Evolutionary conservation across 139 green algal genomes (phyloP).

Genomic region (Chlamydomonas asymmetrica): DNA sequence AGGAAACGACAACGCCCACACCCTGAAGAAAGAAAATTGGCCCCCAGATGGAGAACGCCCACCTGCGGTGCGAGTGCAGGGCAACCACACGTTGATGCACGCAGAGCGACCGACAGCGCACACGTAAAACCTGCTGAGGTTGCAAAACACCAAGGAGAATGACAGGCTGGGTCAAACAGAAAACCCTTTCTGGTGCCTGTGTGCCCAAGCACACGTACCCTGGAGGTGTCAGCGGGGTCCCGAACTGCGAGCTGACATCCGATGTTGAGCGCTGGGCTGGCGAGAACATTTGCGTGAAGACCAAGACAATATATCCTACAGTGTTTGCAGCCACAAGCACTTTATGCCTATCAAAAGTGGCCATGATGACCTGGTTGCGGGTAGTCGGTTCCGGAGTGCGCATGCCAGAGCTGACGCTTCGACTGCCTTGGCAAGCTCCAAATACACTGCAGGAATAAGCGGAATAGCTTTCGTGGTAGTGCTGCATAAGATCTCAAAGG

Average conservation of each 20-base stretch:
- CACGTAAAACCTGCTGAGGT: not conserved
- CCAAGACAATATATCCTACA: conserved; percentile 3
- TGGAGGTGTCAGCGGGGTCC: conserved; percentile 54
- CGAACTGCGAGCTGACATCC: conserved; percentile 42
- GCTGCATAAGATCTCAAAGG: no score
- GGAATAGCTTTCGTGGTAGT: no score
- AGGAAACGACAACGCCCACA: conserved; percentile 43
- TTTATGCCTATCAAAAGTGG: no score
- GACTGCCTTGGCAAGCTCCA: no score
- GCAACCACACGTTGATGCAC: no score
- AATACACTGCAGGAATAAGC: no score
- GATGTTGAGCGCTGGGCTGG: not conserved
- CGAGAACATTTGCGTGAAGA: not conserved
- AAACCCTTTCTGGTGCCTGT: not conserved
- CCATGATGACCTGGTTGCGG: no score
- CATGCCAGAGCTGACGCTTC: no score
- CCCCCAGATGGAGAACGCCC: conserved; percentile 69
- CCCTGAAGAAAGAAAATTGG: conserved; percentile 67
- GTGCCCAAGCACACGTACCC: conserved; percentile 35
- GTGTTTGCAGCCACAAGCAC: no score
- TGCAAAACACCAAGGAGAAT: not conserved
- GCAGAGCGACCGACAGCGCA: not conserved
- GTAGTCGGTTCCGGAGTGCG: no score
- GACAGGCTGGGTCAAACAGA: not conserved
- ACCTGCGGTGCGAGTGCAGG: conserved; percentile 39